Evolutionary conservation across 108 stramenopile species (phyloP).

Genomic region (Pseudonitzschia multistriata): DNA sequence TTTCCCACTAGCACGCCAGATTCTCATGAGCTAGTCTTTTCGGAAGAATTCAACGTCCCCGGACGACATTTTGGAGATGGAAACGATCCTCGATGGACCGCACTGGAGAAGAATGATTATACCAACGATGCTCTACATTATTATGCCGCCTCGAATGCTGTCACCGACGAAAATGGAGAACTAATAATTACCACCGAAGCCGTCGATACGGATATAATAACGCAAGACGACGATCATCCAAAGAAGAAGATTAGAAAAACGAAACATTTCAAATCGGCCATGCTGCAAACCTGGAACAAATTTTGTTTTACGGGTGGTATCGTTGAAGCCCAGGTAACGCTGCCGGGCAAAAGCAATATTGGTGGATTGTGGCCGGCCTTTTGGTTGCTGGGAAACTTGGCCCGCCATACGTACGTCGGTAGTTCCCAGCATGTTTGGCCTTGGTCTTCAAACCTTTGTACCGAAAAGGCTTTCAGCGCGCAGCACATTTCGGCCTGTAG

Average conservation of each 20-base stretch:
- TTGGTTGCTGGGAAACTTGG: slow-evolving; percentile 97
- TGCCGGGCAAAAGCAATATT: slow-evolving; percentile 83
- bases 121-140: slow-evolving; percentile 95
- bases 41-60: slow-evolving; percentile 90
- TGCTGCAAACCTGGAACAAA: slow-evolving; percentile 97
- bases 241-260: slow-evolving; percentile 55
- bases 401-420: slow-evolving; percentile 93
- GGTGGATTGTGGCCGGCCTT: slow-evolving; percentile 98
- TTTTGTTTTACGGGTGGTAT: slow-evolving; percentile 98
- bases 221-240: slow-evolving; percentile 73
- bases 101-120: slow-evolving; percentile 97
- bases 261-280: slow-evolving; percentile 90
- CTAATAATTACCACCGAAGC: slow-evolving; percentile 84
- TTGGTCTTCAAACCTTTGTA: slow-evolving; percentile 69
- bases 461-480: slow-evolving; percentile 44
- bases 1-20: slow-evolving; percentile 39
- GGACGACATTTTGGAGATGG: slow-evolving; percentile 89
- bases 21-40: slow-evolving; percentile 80
- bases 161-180: slow-evolving; percentile 68
- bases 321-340: slow-evolving; percentile 79
- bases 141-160: slow-evolving; percentile 77
- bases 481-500: slow-evolving; percentile 81
- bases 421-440: slow-evolving; percentile 91
- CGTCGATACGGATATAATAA: slow-evolving; percentile 73
- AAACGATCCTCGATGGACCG: slow-evolving; percentile 93